These are phyloP conservation scores for Russula ochroleuca DNA, from an alignment of 768 basidiomycete species.

Conservation along the genomic window DNA sequence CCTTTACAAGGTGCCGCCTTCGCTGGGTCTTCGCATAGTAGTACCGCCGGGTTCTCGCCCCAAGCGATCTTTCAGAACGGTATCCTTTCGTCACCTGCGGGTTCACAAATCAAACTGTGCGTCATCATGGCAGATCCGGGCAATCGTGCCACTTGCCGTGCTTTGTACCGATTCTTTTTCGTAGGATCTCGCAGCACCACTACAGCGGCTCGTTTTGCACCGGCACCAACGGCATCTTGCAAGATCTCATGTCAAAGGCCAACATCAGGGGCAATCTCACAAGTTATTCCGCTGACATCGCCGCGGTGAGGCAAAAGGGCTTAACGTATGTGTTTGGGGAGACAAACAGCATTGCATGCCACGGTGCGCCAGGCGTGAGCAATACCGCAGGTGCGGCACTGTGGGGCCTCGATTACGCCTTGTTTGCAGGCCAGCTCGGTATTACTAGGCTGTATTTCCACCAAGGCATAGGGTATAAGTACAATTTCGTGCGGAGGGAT, in stretches of 20 bases:
- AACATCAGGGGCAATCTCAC: constrained; percentile 51
- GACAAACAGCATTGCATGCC: constrained; percentile 39
- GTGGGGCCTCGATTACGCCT: constrained; percentile 62
- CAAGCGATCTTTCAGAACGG: constrained; percentile 49
- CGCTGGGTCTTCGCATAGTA: constrained; percentile 46
- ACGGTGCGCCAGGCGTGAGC: constrained; percentile 51
- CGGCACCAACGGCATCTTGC: constrained; percentile 50
- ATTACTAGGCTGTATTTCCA: constrained; percentile 58
- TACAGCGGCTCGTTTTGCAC: constrained; percentile 60
- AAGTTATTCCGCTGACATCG: constrained; percentile 49
- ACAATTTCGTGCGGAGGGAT: constrained; percentile 46
- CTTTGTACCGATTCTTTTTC: neutral
- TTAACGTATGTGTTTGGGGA: constrained; percentile 54
- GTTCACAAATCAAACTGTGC: constrained; percentile 47
- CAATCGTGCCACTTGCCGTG: neutral
- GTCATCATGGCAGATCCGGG: constrained; percentile 19
- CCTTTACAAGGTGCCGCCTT: constrained; percentile 50
- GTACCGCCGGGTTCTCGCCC: constrained; percentile 46
- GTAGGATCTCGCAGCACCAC: constrained; percentile 49
- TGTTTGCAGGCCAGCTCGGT: constrained; percentile 55
- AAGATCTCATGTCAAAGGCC: constrained; percentile 64
- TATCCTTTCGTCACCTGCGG: constrained; percentile 43
- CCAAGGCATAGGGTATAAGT: constrained; percentile 67
- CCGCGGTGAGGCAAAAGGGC: constrained; percentile 42
- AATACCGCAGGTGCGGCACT: constrained; percentile 67